These are phyloP conservation scores for Emergomyces orientalis DNA, from an alignment of 2,329 filamentous ascomycete species.

Conservation along the genomic window DNA sequence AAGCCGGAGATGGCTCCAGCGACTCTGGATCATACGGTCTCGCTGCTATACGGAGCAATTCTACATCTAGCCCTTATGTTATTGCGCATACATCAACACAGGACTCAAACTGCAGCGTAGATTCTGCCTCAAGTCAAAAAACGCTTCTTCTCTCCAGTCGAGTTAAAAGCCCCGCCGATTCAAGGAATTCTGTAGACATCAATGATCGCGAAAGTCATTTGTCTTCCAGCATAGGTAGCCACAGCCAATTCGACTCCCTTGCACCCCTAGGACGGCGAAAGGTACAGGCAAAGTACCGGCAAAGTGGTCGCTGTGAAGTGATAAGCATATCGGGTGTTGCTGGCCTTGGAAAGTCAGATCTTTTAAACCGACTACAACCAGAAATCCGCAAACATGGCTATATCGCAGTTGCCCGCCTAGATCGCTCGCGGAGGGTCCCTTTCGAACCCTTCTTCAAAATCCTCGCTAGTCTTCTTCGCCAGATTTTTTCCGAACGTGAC, in stretches of 20 bases:
- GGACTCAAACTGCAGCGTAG: slow-evolving; percentile 29
- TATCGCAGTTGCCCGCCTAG: slow-evolving; percentile 52
- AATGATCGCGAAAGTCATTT: slow-evolving; percentile 33
- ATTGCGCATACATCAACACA: slow-evolving; percentile 24
- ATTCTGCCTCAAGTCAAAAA: slow-evolving; percentile 29
- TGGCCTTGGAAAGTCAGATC: slow-evolving; percentile 52
- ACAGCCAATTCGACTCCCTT: slow-evolving; percentile 11
- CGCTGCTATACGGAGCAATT: slow-evolving; percentile 30
- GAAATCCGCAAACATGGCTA: slow-evolving; percentile 50
- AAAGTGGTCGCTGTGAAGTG: slow-evolving; percentile 50
- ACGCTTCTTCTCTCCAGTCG: slow-evolving; percentile 21
- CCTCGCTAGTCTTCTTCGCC: slow-evolving; percentile 53
- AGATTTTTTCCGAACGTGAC: slow-evolving; percentile 57
- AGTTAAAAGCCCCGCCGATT: slow-evolving; percentile 31
- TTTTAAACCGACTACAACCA: slow-evolving; percentile 50
- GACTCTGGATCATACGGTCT: slow-evolving; percentile 42
- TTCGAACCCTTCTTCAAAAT: slow-evolving; percentile 53
- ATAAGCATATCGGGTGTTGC: slow-evolving; percentile 49
- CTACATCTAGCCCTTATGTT: slow-evolving; percentile 13
- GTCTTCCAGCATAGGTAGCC: slow-evolving; percentile 22
- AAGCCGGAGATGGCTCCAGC: slow-evolving; percentile 46
- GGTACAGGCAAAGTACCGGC: slow-evolving; percentile 41
- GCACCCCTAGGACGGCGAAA: slow-evolving; percentile 29
- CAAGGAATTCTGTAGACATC: slow-evolving; percentile 28
- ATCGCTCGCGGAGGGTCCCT: slow-evolving; percentile 49